phyloP scores from a whole-genome alignment of 139 green algal genomes.

The Desmodesmus armatus region DNA sequence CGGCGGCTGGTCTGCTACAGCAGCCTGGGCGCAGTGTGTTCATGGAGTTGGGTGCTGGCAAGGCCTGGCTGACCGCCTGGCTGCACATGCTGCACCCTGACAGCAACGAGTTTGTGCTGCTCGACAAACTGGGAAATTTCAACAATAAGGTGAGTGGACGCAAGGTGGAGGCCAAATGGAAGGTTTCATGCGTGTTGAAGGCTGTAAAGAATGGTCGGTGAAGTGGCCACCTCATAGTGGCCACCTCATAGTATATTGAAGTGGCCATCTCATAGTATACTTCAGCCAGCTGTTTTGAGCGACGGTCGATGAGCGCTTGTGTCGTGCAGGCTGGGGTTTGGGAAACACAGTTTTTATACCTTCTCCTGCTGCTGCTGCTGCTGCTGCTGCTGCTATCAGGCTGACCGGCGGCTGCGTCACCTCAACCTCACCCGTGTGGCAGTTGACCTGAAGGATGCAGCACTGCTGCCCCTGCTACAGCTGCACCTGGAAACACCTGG shows the following conservation, averaged over 20 bases:
- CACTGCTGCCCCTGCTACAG: slow-evolving; percentile 34
- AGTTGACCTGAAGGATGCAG: slow-evolving; percentile 35
- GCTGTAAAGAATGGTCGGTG: too few relatives aligned
- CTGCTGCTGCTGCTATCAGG: neutral
- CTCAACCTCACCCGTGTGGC: neutral
- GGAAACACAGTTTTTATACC: too few relatives aligned
- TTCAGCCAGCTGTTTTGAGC: too few relatives aligned
- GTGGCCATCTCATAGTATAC: too few relatives aligned
- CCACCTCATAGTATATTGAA: too few relatives aligned
- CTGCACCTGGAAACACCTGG: neutral
- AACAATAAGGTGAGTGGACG: slow-evolving; percentile 35
- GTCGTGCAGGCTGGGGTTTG: too few relatives aligned
- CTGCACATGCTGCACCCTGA: slow-evolving; percentile 29
- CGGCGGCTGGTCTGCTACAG: slow-evolving; percentile 23
- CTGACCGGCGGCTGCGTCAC: slow-evolving; percentile 7
- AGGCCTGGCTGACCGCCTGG: slow-evolving; percentile 65
- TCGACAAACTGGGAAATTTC: slow-evolving; percentile 70
- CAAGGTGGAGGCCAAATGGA: neutral
- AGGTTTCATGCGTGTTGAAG: too few relatives aligned
- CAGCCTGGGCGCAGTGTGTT: slow-evolving; percentile 16
- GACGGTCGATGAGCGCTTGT: too few relatives aligned
- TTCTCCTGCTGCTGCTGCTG: neutral
- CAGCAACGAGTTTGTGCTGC: slow-evolving; percentile 40
- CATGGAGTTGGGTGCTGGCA: slow-evolving; percentile 73
- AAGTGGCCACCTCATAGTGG: too few relatives aligned